phyloP scores from a whole-genome alignment of 139 green algal genomes.

The Parachlorella kessleri region DNA sequence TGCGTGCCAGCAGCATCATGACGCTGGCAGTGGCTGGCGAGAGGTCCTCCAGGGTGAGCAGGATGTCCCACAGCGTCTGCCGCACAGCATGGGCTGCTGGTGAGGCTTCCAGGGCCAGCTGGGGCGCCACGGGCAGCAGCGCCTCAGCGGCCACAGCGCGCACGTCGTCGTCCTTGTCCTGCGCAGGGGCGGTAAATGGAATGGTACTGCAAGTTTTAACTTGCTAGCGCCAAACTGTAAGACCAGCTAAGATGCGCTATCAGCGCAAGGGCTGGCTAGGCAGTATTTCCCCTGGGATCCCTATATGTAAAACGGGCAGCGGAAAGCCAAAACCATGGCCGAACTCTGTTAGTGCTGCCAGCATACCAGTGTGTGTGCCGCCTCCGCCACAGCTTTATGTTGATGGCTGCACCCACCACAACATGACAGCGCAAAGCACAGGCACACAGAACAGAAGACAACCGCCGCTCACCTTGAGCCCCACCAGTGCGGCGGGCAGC shows the following conservation, averaged over 20 bases:
- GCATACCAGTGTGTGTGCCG: too few relatives aligned
- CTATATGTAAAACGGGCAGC: neutral
- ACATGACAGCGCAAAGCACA: neutral
- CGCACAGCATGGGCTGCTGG: conserved; percentile 31
- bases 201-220: too few relatives aligned
- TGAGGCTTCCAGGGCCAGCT: conserved; percentile 38
- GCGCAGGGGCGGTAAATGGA: neutral
- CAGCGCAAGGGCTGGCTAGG: too few relatives aligned
- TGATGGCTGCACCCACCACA: neutral
- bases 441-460: neutral
- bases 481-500: conserved; percentile 60
- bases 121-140: conserved; percentile 72
- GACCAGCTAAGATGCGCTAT: too few relatives aligned
- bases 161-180: conserved; percentile 91
- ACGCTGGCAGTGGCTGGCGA: conserved; percentile 73
- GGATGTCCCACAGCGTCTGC: conserved; percentile 71
- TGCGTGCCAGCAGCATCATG: conserved; percentile 74
- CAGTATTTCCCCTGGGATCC: too few relatives aligned
- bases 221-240: too few relatives aligned
- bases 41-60: conserved; percentile 86
- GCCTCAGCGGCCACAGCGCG: conserved; percentile 90
- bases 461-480: conserved; percentile 46
- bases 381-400: too few relatives aligned
- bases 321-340: neutral
- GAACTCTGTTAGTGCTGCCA: too few relatives aligned